phyloP scores from a whole-genome alignment of 805 yeast genomes.

The Hanseniaspora mollemarum region DNA sequence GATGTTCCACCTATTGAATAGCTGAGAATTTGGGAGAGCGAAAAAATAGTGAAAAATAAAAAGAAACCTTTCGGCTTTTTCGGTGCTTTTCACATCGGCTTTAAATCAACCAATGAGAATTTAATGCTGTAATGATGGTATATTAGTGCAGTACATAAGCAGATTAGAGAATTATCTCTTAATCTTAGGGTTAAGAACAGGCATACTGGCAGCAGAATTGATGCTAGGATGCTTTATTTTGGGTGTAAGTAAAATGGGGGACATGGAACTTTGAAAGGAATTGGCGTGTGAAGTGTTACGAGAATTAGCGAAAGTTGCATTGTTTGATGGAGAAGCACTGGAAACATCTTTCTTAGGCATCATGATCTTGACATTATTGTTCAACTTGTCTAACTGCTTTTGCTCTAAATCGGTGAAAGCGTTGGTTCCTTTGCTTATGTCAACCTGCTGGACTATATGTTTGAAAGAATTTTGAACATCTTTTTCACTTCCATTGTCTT shows the following conservation, averaged over 20 bases:
- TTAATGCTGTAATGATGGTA: no score
- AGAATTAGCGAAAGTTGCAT: no score
- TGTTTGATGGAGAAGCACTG: neutral
- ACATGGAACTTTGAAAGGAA: neutral
- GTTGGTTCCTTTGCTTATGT: slow-evolving; percentile 16
- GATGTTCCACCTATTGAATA: neutral
- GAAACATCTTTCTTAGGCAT: slow-evolving; percentile 20
- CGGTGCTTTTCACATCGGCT: neutral
- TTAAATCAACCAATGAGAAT: neutral
- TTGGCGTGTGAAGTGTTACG: no score
- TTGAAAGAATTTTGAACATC: neutral
- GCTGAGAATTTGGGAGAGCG: neutral
- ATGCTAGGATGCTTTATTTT: neutral
- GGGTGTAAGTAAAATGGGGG: neutral
- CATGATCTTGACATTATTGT: slow-evolving; percentile 23
- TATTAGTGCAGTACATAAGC: no score
- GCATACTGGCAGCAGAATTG: neutral
- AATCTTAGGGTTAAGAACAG: slow-evolving; percentile 16
- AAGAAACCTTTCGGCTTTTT: neutral
- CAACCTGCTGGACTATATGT: slow-evolving; percentile 21
- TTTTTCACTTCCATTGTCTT: no score
- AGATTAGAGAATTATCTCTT: slow-evolving; percentile 1
- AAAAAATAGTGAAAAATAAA: neutral
- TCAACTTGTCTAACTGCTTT: slow-evolving; percentile 19
- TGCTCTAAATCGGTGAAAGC: slow-evolving; percentile 23